Evolutionary conservation across 2,329 filamentous ascomycete species (phyloP), one percentile per base, ranked within the genome.

Genomic region (Metarhizium brunneum): DNA sequence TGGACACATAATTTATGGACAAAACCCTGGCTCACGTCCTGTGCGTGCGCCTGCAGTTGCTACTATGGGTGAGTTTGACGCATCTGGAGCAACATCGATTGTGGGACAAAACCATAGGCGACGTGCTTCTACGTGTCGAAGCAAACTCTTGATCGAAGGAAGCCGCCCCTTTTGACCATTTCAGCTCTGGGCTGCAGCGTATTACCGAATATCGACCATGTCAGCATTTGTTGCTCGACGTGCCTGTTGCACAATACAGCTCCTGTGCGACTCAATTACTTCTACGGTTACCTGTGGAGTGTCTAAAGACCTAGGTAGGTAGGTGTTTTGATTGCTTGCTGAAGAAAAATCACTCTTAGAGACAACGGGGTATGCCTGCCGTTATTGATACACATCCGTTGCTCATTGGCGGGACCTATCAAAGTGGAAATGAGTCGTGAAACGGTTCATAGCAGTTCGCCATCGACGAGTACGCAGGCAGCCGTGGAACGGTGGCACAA

Each of bases 61-160:
- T 30, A 38, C 55, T 29, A 18, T 54, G 29, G 18, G 10, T 52
- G 47, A 51, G 51, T 47, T 50, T 48, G 52, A 47, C 18, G 38
- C 13, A 47, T 18, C 36, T 43, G 18, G 18, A 38, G 52, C 45
- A 25, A 42, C 40, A 5, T 30, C 10, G 20, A 47, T 14, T 10
- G 52, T 56, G 52, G 32, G 51, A 56, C 55, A 36, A 50, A 16
- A n/a, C 3, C n/a, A 18, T 48, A 20, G 45, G 16, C 38, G 38
- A 14, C n/a, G 3, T n/a, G 30, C 25, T 30, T 48, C 45, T 16
- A 20, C 25, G 10, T 48, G n/a, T 29, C 14, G n/a, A 48, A 48
- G 25, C 45, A 48, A 48, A 48, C 45, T 30, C 10, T 29, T 29
- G 20, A 14, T 48, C 10, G 10, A 16, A 14, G 20, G 45, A 8